Evolutionary conservation across 202 grass and related monocot species (phyloP), one percentile per base, ranked within the genome.

Genomic region (Elaeis oleifera): DNA sequence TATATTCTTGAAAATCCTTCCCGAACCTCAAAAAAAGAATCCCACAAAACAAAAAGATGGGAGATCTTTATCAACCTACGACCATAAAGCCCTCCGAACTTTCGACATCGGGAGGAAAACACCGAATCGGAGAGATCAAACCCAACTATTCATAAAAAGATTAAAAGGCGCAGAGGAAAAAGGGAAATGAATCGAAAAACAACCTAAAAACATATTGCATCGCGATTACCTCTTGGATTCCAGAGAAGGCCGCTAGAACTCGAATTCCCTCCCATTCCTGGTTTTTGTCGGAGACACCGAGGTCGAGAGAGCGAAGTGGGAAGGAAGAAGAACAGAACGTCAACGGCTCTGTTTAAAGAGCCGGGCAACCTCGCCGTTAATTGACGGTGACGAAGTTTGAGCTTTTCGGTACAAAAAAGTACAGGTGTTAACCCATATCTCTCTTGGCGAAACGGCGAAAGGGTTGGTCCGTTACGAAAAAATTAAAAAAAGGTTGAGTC

Each of bases 181-280:
- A 2, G 8, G 36, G 0, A 5, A 4, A 23, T 4, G 7, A 13
- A 20, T 5, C 15, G 8, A 66, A 32, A 51, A 9, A 9, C 36
- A 13, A 54, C 2, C 20, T 23, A 20, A 11, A 32, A 52, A 54
- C 48, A 11, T 18, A 66, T 53, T 18, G 52, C 16, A 29, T n/a
- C 52, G 23, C 44, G 26, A 20, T 31, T 69, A 69, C 64, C 78
- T 74, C 25, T 27, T 23, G 58, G 57, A 63, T 68, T 17, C 18
- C 20, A 21, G 8, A 19, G 26, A 5, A 15, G 51, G 13, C 29
- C 1, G 51, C 17, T 39, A 68, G 13, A 51, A 9, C 65, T 68
- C 25, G 32, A 39, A 56, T 36, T 28, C 65, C 25, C 17, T 27
- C 1, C 65, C 23, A 56, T 56, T 44, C 51, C 8, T 23, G 29